A percentile compares a stretch with the other conserved stretches of the same genome.
Evolutionary conservation across 1,284 basidiomycete species (phyloP).

Genomic region (Trametes polyzona): DNA sequence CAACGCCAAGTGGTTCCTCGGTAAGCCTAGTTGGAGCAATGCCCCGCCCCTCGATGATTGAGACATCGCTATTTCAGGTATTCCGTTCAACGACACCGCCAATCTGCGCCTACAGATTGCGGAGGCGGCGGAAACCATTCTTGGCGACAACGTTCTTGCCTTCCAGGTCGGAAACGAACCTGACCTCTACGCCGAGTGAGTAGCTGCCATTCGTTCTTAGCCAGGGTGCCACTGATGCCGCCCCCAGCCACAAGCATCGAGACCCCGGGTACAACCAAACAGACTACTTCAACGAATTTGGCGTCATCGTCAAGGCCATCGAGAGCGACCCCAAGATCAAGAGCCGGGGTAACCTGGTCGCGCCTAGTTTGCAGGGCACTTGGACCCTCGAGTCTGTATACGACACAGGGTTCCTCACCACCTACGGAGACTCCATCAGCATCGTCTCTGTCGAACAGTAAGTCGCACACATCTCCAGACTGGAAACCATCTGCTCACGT

Average conservation of each 20-base stretch:
- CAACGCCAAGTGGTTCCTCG: conserved; percentile 49
- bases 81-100: conserved; percentile 56
- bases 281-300: conserved; percentile 56
- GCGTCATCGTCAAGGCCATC: conserved; percentile 46
- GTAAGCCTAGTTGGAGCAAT: conserved; percentile 13
- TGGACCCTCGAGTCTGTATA: conserved; percentile 51
- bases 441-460: conserved; percentile 55
- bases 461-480: conserved; percentile 15
- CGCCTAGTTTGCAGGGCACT: conserved; percentile 52
- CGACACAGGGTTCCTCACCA: conserved; percentile 49
- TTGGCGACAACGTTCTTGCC: conserved; percentile 63
- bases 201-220: not conserved
- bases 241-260: conserved; percentile 38
- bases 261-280: conserved; percentile 43
- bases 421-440: conserved; percentile 43
- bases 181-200: conserved; percentile 55
- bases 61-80: conserved; percentile 28
- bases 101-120: conserved; percentile 61
- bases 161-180: conserved; percentile 74
- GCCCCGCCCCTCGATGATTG: not conserved
- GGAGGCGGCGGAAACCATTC: conserved; percentile 48
- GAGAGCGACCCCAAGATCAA: conserved; percentile 40
- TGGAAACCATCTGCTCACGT: not conserved
- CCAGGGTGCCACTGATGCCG: not conserved
- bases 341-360: conserved; percentile 44